Evolutionary conservation across 768 basidiomycete species (phyloP).

Genomic region (Russula sp.): DNA sequence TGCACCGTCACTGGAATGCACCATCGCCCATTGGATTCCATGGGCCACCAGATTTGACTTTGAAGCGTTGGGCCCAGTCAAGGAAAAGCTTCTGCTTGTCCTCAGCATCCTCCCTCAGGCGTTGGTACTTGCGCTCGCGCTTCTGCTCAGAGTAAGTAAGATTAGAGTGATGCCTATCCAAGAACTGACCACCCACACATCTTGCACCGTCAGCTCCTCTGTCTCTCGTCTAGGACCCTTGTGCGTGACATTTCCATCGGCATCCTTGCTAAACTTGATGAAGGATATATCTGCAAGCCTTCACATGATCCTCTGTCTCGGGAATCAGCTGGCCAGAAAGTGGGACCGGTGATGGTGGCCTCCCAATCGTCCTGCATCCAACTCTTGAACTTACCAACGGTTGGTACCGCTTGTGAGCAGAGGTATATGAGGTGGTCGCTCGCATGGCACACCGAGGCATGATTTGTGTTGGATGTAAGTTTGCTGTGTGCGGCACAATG

Average conservation of each 20-base stretch:
- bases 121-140: conserved; percentile 50
- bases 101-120: conserved; percentile 50
- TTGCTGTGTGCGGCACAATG: conserved; percentile 70
- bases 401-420: conserved; percentile 84
- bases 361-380: conserved; percentile 36
- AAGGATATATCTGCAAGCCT: conserved; percentile 70
- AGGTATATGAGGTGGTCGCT: conserved; percentile 65
- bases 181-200: conserved; percentile 62
- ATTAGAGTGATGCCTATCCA: background rate
- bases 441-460: conserved; percentile 60
- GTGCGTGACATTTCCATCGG: conserved; percentile 41
- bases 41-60: conserved; percentile 47
- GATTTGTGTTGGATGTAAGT: conserved; percentile 74
- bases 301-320: conserved; percentile 85
- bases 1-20: too few species aligned
- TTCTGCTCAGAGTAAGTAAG: conserved; percentile 36
- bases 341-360: conserved; percentile 33
- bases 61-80: conserved; percentile 58
- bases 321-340: conserved; percentile 50
- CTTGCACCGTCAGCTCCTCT: conserved; percentile 56
- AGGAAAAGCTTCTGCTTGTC: conserved; percentile 46
- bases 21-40: conserved; percentile 20
- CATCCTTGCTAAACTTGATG: conserved; percentile 54
- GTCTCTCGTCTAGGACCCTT: conserved; percentile 59
- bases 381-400: conserved; percentile 93